Evolutionary conservation across 495 filamentous ascomycete species (phyloP).

Genomic region (Daldinia grandis): DNA sequence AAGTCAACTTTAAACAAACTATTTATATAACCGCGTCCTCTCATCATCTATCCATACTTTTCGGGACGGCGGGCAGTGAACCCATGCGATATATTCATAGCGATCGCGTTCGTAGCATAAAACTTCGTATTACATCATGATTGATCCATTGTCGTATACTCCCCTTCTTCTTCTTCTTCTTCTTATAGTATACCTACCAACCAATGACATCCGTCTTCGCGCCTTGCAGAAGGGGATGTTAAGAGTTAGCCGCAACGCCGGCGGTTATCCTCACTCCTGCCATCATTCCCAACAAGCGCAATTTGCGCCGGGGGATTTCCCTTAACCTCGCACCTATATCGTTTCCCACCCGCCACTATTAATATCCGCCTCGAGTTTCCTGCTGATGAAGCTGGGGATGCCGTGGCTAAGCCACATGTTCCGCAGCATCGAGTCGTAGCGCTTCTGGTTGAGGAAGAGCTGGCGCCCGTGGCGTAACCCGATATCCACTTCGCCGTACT

Average conservation of each 20-base stretch:
- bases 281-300: not conserved
- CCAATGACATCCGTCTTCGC: not conserved
- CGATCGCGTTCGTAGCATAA: conserved; percentile 12
- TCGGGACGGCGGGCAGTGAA: not conserved
- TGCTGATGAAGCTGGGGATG: conserved; percentile 85
- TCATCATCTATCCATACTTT: too few relatives aligned
- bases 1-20: not conserved
- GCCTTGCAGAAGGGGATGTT: not conserved
- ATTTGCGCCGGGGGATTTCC: not conserved
- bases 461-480: conserved; percentile 83
- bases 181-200: not conserved
- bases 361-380: conserved; percentile 91
- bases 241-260: not conserved
- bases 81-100: conserved; percentile 4
- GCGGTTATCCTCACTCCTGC: not conserved
- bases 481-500: conserved; percentile 90
- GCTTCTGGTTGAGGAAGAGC: conserved; percentile 88
- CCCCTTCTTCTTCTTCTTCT: too few relatives aligned
- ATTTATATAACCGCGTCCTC: not conserved
- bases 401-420: conserved; percentile 88
- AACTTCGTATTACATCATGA: not conserved
- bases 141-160: not conserved
- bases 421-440: conserved; percentile 87
- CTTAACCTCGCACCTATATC: conserved; percentile 54
- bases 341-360: conserved; percentile 99